Evolutionary conservation across 177 flowering plant species (phyloP).

Genomic region (Vitis hybrid): DNA sequence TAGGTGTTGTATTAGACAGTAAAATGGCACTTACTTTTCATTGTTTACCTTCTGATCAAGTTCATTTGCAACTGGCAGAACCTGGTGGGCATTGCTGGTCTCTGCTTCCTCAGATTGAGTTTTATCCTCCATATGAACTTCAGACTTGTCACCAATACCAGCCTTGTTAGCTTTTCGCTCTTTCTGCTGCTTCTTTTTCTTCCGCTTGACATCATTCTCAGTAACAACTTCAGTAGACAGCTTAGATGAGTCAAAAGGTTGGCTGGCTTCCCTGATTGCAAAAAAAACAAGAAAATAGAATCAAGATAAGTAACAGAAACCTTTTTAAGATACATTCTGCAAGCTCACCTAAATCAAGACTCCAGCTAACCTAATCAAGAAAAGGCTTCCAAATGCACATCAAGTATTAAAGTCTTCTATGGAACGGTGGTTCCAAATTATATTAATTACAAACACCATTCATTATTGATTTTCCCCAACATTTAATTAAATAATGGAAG

Average conservation of each 20-base stretch:
- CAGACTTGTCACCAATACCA: constrained; percentile 9
- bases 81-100: constrained; percentile 1
- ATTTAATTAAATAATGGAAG: too few relatives aligned
- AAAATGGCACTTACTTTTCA: constrained; percentile 30
- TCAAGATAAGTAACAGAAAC: background rate
- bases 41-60: constrained; percentile 16
- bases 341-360: background rate
- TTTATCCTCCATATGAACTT: constrained; percentile 8
- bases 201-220: constrained; percentile 29
- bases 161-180: constrained; percentile 21
- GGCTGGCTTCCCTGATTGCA: constrained; percentile 18
- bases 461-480: too few relatives aligned
- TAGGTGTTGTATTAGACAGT: too few relatives aligned
- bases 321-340: background rate
- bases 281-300: background rate
- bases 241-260: constrained; percentile 13
- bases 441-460: too few relatives aligned
- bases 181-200: constrained; percentile 46
- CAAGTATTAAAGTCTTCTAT: background rate
- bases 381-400: background rate
- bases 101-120: constrained; percentile 6
- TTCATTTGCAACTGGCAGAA: constrained; percentile 15
- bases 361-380: background rate
- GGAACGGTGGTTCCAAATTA: background rate
- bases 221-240: constrained; percentile 20